Percentiles rank a stretch among this genome's conserved stretches.
Evolutionary conservation across 768 basidiomycete species (phyloP).

Genomic region (Lactifluus piperatus): DNA sequence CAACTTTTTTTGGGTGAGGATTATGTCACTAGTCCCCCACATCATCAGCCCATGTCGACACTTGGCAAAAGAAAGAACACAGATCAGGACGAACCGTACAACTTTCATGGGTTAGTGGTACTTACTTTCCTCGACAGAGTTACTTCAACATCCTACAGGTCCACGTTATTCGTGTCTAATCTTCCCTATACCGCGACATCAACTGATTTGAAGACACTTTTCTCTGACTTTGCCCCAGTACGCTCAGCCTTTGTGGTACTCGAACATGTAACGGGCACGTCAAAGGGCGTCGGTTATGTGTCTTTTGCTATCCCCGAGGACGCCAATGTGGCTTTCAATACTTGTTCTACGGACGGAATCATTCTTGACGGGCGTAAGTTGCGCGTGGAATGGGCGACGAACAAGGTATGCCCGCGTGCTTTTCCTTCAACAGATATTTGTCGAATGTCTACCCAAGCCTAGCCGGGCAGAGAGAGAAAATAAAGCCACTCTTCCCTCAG

Average conservation of each 20-base stretch:
- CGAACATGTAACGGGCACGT: constrained; percentile 61
- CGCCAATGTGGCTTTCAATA: constrained; percentile 64
- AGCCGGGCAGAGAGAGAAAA: constrained; percentile 13
- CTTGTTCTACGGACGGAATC: constrained; percentile 57
- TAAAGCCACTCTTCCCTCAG: neutral
- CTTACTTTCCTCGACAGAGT: neutral
- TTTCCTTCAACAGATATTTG: neutral
- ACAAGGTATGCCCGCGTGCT: constrained; percentile 43
- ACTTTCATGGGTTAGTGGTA: constrained; percentile 30
- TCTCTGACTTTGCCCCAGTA: constrained; percentile 93
- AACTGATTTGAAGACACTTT: constrained; percentile 82
- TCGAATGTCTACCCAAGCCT: constrained; percentile 8
- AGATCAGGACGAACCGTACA: constrained; percentile 25
- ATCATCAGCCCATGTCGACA: constrained; percentile 23
- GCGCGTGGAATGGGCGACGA: constrained; percentile 72
- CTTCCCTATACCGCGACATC: constrained; percentile 87
- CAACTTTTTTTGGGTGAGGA: no score
- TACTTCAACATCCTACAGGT: constrained; percentile 33
- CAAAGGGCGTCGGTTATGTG: constrained; percentile 96
- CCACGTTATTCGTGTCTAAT: constrained; percentile 90
- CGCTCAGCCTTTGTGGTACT: constrained; percentile 89
- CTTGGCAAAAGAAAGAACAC: constrained; percentile 40
- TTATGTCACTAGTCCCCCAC: no score
- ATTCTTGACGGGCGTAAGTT: constrained; percentile 58
- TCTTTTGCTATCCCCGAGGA: constrained; percentile 87